Evolutionary conservation across 148 eudicot species (phyloP), one percentile per base, ranked within the genome.

Genomic region (Chenopodium album): DNA sequence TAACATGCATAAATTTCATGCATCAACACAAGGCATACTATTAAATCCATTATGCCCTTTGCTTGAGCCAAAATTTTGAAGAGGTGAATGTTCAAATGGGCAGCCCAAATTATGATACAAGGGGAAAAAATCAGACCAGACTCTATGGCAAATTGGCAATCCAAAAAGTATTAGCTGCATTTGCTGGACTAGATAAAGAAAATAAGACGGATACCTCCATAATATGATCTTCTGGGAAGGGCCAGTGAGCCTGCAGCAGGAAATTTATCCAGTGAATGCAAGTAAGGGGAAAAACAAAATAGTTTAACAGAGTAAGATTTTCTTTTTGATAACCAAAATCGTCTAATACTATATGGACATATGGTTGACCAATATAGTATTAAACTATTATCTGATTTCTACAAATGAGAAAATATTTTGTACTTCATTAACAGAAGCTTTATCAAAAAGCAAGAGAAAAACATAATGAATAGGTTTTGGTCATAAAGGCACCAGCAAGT

Each of bases 201-300:
- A 44, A 76, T 31, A 73, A 60, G 17, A 28, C n/a, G 8, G 29
- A 64, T 93, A 95, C 98, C 98, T 95, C 96, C 98, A 93, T 92
- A 12, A 93, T 82, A 83, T 91, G 93, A 77, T 88, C 80, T 67
- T 88, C 86, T 41, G 98, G 97, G 78, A 95, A 95, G 50, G 97
- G 98, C 98, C 97, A 95, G 78, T 95, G 98, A 81, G 92, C 97
- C 98, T 95, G 93, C 87, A 90, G 75, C 50, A 80, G 76, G 65
- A 52, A 32, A 70, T 32, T 50, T 47, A 4, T 28, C 50, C 48
- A 10, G 10, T 63, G 0, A 68, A 16, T 9, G 16, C 48, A 65
- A 9, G 20, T 48, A 41, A n/a, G 6, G 37, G 31, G 20, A 13
- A 29, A 9, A 54, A 54, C 29, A 13, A 13, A 13, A 16, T 12